Evolutionary conservation across 176 grass and related monocot genomes (phyloP).

Genomic region (Triticum aestivum): DNA sequence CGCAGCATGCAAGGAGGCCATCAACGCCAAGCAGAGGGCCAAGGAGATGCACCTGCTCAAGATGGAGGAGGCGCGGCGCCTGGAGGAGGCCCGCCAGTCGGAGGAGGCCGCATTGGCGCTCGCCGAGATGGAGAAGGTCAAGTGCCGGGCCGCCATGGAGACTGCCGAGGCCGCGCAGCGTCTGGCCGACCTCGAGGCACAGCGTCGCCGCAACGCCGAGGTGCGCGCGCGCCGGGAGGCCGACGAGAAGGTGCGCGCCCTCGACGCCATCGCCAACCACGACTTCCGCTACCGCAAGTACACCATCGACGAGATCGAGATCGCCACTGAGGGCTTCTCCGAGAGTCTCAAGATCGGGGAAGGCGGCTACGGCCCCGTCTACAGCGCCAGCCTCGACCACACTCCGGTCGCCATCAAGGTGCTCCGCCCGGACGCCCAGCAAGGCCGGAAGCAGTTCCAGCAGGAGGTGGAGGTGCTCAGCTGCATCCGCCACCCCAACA

Average conservation of each 20-base stretch:
- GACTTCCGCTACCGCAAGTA: slow-evolving; percentile 83
- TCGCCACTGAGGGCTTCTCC: slow-evolving; percentile 77
- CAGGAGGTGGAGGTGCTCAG: slow-evolving; percentile 97
- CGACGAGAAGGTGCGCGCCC: slow-evolving; percentile 74
- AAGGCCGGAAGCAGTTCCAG: slow-evolving; percentile 90
- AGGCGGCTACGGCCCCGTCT: slow-evolving; percentile 93
- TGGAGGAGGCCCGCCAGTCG: slow-evolving; percentile 63
- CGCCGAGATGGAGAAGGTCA: slow-evolving; percentile 80
- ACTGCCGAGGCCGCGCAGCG: slow-evolving; percentile 72
- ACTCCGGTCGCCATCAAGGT: slow-evolving; percentile 94
- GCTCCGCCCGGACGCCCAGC: slow-evolving; percentile 70
- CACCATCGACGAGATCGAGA: slow-evolving; percentile 83
- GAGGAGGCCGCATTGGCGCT: slow-evolving; percentile 71
- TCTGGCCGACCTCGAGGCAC: slow-evolving; percentile 77
- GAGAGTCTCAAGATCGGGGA: slow-evolving; percentile 86
- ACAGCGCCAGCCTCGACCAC: slow-evolving; percentile 77
- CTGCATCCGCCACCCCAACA: slow-evolving; percentile 93
- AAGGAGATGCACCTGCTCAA: slow-evolving; percentile 75
- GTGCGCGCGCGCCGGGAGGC: slow-evolving; percentile 70
- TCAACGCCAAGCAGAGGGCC: slow-evolving; percentile 71
- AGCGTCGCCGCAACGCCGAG: slow-evolving; percentile 73
- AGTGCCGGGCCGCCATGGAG: slow-evolving; percentile 73
- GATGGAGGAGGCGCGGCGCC: slow-evolving; percentile 62
- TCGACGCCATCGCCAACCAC: slow-evolving; percentile 56
- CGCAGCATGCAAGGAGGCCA: slow-evolving; percentile 84